Conservation (phyloP, 768 basidiomycete species). For the Polyporus arcularius region DNA sequence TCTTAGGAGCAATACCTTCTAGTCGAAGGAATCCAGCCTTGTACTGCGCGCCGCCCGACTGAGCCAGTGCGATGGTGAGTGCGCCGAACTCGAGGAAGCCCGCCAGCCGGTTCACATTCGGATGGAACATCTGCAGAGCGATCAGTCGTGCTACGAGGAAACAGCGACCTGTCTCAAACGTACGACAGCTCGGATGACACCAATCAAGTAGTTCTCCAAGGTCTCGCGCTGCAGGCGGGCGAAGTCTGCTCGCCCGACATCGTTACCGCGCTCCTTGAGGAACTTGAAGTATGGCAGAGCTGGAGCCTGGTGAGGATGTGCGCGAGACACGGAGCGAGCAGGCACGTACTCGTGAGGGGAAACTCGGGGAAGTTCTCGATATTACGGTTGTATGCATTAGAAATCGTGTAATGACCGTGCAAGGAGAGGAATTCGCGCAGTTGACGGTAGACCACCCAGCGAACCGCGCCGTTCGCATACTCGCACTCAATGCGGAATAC, state of each 20-base stretch:
- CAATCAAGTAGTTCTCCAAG: slow-evolving; percentile 86
- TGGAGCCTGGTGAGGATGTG: slow-evolving; percentile 29
- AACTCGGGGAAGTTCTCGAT: slow-evolving; percentile 88
- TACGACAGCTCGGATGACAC: slow-evolving; percentile 87
- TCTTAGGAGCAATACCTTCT: slow-evolving; percentile 51
- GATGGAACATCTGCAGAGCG: slow-evolving; percentile 84
- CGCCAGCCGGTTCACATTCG: slow-evolving; percentile 84
- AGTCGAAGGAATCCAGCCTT: slow-evolving; percentile 86
- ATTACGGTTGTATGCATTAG: slow-evolving; percentile 76
- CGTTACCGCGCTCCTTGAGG: slow-evolving; percentile 56
- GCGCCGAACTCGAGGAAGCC: slow-evolving; percentile 93
- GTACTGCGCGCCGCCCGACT: slow-evolving; percentile 81
- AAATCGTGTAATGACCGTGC: slow-evolving; percentile 86
- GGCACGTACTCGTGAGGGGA: slow-evolving; percentile 69
- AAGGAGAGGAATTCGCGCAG: slow-evolving; percentile 89
- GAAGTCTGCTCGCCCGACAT: slow-evolving; percentile 69
- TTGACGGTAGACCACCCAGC: slow-evolving; percentile 97
- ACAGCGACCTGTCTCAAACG: background rate
- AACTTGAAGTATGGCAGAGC: slow-evolving; percentile 92
- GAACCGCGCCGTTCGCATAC: slow-evolving; percentile 87
- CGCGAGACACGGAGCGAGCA: background rate
- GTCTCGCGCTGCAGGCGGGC: slow-evolving; percentile 79
- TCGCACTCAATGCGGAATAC: slow-evolving; percentile 94
- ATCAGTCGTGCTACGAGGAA: background rate
- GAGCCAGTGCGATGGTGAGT: slow-evolving; percentile 77